phyloP scores from a whole-genome alignment of 768 basidiomycete genomes.

The Hysterangium stoloniferum region DNA sequence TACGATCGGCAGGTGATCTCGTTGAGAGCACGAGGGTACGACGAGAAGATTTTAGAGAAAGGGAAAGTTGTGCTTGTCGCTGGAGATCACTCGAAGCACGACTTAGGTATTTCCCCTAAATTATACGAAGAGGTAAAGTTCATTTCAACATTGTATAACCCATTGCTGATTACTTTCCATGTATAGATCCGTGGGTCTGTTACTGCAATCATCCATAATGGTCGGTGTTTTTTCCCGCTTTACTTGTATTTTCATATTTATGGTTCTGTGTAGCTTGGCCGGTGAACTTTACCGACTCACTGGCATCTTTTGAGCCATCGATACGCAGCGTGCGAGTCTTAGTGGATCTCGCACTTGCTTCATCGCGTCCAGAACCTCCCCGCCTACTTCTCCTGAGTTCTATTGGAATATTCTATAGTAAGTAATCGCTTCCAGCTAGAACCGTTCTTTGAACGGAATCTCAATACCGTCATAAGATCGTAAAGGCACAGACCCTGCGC shows the following conservation, averaged over 20 bases:
- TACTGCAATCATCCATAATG: conserved; percentile 10
- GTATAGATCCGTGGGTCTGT: conserved; percentile 1
- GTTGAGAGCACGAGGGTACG: background rate
- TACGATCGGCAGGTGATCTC: conserved; percentile 5
- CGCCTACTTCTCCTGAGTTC: conserved; percentile 29
- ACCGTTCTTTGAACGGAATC: background rate
- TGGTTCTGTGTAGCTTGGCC: conserved; percentile 13
- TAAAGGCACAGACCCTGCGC: background rate
- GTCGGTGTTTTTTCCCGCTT: conserved; percentile 17
- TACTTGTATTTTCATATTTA: conserved; percentile 23
- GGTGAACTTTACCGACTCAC: conserved; percentile 16
- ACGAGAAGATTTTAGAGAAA: background rate
- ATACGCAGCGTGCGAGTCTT: conserved; percentile 24
- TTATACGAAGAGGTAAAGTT: conserved; percentile 3
- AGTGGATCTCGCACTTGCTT: conserved; percentile 28
- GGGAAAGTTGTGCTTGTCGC: conserved; percentile 7
- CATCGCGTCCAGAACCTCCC: conserved; percentile 20
- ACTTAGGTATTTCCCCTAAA: conserved; percentile 3
- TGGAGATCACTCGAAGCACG: conserved; percentile 4
- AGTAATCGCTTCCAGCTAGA: conserved; percentile 9
- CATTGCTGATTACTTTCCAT: background rate
- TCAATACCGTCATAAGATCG: background rate
- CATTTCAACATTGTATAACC: background rate
- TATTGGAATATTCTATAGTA: conserved; percentile 25
- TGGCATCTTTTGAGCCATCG: conserved; percentile 14